Base-by-base conservation (phyloP, 306 rosid species). In the Comarum palustre region DNA sequence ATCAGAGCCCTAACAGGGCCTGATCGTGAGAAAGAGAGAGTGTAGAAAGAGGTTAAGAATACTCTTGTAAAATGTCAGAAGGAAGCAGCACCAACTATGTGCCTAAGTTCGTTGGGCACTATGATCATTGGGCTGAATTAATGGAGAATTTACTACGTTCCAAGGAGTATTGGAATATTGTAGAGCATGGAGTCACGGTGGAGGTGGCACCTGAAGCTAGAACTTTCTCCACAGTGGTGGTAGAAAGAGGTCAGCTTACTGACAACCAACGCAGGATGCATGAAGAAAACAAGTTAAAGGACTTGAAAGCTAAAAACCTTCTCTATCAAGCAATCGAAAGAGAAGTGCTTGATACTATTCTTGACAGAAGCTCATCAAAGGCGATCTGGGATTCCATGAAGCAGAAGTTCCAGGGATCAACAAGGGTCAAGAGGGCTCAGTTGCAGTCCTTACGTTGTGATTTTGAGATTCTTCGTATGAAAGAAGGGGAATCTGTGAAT, bases 71-170 rank as follows among this genome's bases (percentile, higher is more conserved):
- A 17, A 32, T 63, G 68, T 3, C 25, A 34, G 68, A 36, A 63
- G 68, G 47, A 25, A 27, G 36, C 38, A 27, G 19, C 64, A 58
- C 64, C 38, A 43, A 10, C 47, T 58, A 58, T 0, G 64, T 58
- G 68, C 55, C 34, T 4, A 41, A 66, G n/a, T 66, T 66, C 16
- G 34, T 42, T 8, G 71, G 71, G 20, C 54, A 42, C 14, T 66
- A 66, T 66, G 71, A 66, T 43, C 51, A 66, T 43, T 66, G 38
- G 54, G 54, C 38, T 24, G 54, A 66, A 20, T 13, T 66, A 1
- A 66, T 66, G 71, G 51, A 66, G 55, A 66, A 66, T 25, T 20
- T 66, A 14, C 54, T 66, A 0, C 20, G 1, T 24, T 66, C 55
- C 36, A 66, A 66, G 55, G 55, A 66, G 71, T 42, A 66, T 42